These are phyloP conservation scores for Debaryomyces udenii DNA, from an alignment of 1,139 yeast genomes.

Conservation along the genomic window DNA sequence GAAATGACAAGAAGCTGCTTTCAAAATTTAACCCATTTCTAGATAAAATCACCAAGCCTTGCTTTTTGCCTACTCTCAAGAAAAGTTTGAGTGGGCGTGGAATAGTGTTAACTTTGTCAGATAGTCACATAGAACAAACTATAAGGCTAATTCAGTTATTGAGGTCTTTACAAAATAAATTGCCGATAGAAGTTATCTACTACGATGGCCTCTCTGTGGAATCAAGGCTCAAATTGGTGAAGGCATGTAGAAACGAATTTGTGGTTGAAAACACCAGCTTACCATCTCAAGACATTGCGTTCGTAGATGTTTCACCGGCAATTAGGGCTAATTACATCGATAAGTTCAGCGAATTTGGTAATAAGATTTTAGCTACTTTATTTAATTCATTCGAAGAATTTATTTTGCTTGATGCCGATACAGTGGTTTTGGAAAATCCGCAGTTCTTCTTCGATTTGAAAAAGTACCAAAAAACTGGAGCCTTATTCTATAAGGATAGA, in stretches of 20 bases:
- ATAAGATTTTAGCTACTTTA: slow-evolving; percentile 52
- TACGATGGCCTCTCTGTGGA: slow-evolving; percentile 25
- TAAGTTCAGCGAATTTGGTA: slow-evolving; percentile 44
- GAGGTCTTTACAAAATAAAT: slow-evolving; percentile 30
- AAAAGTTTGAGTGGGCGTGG: slow-evolving; percentile 35
- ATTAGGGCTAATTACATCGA: slow-evolving; percentile 28
- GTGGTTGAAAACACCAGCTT: slow-evolving; percentile 16
- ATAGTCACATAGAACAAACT: slow-evolving; percentile 32
- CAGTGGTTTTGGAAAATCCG: slow-evolving; percentile 43
- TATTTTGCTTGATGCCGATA: slow-evolving; percentile 55
- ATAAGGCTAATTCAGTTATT: slow-evolving; percentile 33
- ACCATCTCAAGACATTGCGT: slow-evolving; percentile 45
- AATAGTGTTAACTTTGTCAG: slow-evolving; percentile 41
- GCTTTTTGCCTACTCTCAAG: slow-evolving; percentile 25
- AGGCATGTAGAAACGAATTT: slow-evolving; percentile 28
- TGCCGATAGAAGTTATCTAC: slow-evolving; percentile 43
- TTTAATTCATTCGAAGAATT: slow-evolving; percentile 55
- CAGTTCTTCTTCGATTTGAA: slow-evolving; percentile 38
- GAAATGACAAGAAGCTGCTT: slow-evolving; percentile 15
- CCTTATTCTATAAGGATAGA: slow-evolving; percentile 54
- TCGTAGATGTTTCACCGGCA: slow-evolving; percentile 43
- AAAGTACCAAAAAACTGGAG: slow-evolving; percentile 42
- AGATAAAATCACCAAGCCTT: slow-evolving; percentile 11
- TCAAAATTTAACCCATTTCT: slow-evolving; percentile 7
- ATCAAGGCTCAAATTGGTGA: slow-evolving; percentile 26